Percentiles rank a stretch among this genome's conserved stretches.
These are phyloP conservation scores for Cryptomeria japonica DNA, from an alignment of 75 land plant species.

Conservation along the genomic window DNA sequence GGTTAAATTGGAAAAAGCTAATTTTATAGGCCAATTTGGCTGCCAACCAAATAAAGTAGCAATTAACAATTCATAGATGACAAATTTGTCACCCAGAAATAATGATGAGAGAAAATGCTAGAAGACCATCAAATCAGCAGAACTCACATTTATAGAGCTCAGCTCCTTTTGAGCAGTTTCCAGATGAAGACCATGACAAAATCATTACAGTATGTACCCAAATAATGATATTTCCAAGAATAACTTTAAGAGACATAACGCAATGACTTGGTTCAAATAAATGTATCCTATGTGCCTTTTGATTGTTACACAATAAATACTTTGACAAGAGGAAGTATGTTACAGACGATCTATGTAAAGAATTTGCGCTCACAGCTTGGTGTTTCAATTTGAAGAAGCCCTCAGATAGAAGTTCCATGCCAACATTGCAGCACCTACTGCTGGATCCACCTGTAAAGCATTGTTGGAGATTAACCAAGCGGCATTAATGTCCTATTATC, in stretches of 20 bases:
- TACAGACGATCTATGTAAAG: not conserved
- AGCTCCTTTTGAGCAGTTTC: not conserved
- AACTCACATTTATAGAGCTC: not conserved
- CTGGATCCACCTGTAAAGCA: slow-evolving; percentile 71
- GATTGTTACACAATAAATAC: not conserved
- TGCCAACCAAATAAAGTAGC: not conserved
- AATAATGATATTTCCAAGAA: not conserved
- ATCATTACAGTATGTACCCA: not conserved
- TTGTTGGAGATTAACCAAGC: not conserved
- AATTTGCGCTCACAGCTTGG: not conserved
- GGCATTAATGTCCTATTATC: not conserved
- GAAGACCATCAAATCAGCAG: not conserved
- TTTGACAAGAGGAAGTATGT: not conserved
- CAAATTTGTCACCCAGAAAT: slow-evolving; percentile 4
- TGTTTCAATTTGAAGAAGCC: not conserved
- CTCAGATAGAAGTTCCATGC: slow-evolving; percentile 48
- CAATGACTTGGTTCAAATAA: not conserved
- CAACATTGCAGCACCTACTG: slow-evolving; percentile 78
- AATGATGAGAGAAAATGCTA: not conserved
- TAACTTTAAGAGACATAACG: not conserved
- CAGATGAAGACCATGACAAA: not conserved
- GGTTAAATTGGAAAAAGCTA: not conserved
- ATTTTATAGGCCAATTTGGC: not conserved
- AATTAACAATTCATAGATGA: not conserved
- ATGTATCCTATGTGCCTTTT: not conserved